These are phyloP conservation scores for Aspergillus pseudoterreus DNA, from an alignment of 2,329 filamentous ascomycete species.

Conservation along the genomic window DNA sequence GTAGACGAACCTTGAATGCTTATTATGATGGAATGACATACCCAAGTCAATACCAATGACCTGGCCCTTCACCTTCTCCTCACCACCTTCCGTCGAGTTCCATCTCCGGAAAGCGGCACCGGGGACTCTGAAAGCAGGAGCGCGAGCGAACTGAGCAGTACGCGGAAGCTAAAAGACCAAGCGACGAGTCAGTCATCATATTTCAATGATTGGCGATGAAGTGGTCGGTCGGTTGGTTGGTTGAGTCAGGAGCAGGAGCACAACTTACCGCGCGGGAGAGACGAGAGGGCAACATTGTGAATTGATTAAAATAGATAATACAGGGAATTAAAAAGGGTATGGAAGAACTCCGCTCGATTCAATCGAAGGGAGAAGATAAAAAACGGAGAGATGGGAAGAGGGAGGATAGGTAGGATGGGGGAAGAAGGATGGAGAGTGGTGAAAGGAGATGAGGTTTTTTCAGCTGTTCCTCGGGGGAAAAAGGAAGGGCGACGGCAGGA, in stretches of 20 bases:
- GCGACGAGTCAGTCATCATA: slow-evolving; percentile 14
- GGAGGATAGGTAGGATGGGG: neutral
- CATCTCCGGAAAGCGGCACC: slow-evolving; percentile 65
- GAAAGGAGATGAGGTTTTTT: slow-evolving; percentile 21
- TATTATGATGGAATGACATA: slow-evolving; percentile 43
- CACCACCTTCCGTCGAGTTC: slow-evolving; percentile 52
- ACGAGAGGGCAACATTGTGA: slow-evolving; percentile 69
- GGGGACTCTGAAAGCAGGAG: slow-evolving; percentile 66
- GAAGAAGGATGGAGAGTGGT: slow-evolving; percentile 9
- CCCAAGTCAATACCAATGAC: slow-evolving; percentile 99
- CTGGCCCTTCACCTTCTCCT: slow-evolving; percentile 84
- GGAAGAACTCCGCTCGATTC: slow-evolving; percentile 28
- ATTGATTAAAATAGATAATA: slow-evolving; percentile 33
- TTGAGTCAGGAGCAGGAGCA: slow-evolving; percentile 1
- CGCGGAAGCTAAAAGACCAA: slow-evolving; percentile 63
- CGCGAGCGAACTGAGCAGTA: slow-evolving; percentile 66
- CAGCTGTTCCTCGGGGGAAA: slow-evolving; percentile 14
- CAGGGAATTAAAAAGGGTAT: slow-evolving; percentile 28
- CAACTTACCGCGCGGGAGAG: slow-evolving; percentile 70
- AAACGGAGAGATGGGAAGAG: slow-evolving; percentile 15
- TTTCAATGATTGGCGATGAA: neutral
- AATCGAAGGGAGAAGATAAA: slow-evolving; percentile 25
- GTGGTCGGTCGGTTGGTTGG: neutral
- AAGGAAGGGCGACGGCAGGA: slow-evolving; percentile 24
- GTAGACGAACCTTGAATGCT: neutral